These are phyloP conservation scores for Leccinum subgranulosum DNA, from an alignment of 768 basidiomycete species.

Conservation along the genomic window DNA sequence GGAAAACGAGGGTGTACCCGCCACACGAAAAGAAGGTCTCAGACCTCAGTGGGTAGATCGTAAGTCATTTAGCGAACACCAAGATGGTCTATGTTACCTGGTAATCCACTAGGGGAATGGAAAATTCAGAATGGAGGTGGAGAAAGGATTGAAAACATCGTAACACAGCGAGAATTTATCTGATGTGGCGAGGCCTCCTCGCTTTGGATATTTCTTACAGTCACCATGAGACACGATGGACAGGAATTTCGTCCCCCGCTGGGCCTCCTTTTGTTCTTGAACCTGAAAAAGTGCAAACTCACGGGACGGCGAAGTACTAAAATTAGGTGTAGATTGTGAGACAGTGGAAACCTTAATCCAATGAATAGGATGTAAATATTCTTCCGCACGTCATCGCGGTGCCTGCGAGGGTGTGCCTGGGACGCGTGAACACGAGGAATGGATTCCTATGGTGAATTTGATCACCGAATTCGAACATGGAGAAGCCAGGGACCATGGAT, in stretches of 20 bases:
- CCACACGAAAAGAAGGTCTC: conserved; percentile 21
- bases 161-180: conserved; percentile 8
- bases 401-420: background rate
- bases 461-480: background rate
- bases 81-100: conserved; percentile 6
- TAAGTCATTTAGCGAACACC: background rate
- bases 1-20: conserved; percentile 19
- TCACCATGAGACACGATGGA: conserved; percentile 7
- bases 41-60: conserved; percentile 11
- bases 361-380: background rate
- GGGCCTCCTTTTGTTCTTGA: background rate
- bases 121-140: background rate
- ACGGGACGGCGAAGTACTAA: background rate
- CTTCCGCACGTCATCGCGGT: background rate
- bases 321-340: background rate
- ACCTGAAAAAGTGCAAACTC: background rate
- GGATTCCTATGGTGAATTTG: background rate
- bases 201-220: conserved; percentile 1
- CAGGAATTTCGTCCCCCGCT: background rate
- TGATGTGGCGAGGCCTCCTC: conserved; percentile 1
- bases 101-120: conserved; percentile 7
- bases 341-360: background rate
- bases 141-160: background rate
- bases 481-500: background rate
- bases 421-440: background rate